Evolutionary conservation across 768 basidiomycete species (phyloP).

Genomic region (Austroboletus festivus): DNA sequence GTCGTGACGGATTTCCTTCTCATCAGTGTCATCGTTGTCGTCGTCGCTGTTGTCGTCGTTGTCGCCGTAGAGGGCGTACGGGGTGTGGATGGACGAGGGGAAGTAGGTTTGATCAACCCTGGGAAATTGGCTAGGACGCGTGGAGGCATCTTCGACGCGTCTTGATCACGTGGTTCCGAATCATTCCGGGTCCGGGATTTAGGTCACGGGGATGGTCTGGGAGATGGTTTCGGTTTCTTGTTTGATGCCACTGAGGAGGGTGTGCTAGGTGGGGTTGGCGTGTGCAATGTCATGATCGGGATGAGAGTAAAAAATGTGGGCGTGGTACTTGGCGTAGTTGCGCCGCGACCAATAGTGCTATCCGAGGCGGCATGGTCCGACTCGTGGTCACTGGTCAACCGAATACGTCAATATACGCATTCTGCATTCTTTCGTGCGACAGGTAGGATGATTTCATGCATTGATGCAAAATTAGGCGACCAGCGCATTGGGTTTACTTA

Average conservation of each 20-base stretch:
- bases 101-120: conserved; percentile 26
- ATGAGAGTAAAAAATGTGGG: not conserved
- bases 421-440: too few relatives aligned
- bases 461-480: too few relatives aligned
- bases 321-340: not conserved
- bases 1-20: too few relatives aligned
- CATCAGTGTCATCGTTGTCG: not conserved
- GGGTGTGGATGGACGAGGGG: not conserved
- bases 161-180: conserved; percentile 24
- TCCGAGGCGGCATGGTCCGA: conserved; percentile 1
- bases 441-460: too few relatives aligned
- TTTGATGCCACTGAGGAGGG: conserved; percentile 5
- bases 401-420: conserved; percentile 25
- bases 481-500: too few relatives aligned
- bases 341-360: not conserved
- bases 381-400: conserved; percentile 12
- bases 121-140: conserved; percentile 28
- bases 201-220: not conserved
- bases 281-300: not conserved
- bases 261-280: not conserved
- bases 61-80: conserved; percentile 1
- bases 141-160: conserved; percentile 20
- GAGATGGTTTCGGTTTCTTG: not conserved
- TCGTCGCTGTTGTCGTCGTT: conserved; percentile 5
- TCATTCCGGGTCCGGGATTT: not conserved